Base-by-base conservation (phyloP, 148 eudicot species). In the Diospyros kaki region DNA sequence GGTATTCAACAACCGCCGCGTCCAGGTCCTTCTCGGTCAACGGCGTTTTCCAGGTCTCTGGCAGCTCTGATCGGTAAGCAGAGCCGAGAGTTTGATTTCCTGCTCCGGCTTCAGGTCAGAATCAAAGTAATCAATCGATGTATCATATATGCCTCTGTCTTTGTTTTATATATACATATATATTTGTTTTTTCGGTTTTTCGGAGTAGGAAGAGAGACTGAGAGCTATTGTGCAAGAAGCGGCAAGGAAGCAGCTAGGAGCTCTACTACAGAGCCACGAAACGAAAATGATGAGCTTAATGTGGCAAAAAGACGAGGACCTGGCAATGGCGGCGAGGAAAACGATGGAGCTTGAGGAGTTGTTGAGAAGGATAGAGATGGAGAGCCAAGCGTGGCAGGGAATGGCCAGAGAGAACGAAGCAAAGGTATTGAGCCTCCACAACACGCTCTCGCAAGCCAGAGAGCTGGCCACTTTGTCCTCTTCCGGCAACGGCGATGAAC, bases 81-180 rank as follows among this genome's bases (percentile, higher is more conserved):
- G 71, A 75, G 74, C 42, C 76, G 75, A 62, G 93, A 89, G 48
- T 68, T 85, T 64, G 86, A 87, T 11, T 68, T 54, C 43, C 77
- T 75, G 69, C 86, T 89, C 55, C 89, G 76, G 8, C 46, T 81
- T 40, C 89, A 89, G 90, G 93, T 89, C 55, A 38, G 61, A 80
- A 52, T 18, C 8, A 6, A 44, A 44, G 5, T 39, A 61, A 61
- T 42, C 28, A n/a, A 0, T 8, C 13, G 15, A 11, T 41, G 5
- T 5, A n/a, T n/a, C n/a, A n/a, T n/a, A n/a, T n/a, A n/a, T n/a
- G n/a, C n/a, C n/a, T n/a, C 12, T 53, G 6, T 3, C 38, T 39
- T 3, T 44, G 45, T 4, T 52, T 55, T 66, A 8, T 4, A 14
- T 68, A 13, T 69, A 66, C 63, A 14, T 11, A 4, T 15, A 12